phyloP scores from a whole-genome alignment of 83 land plant species.

The Picea abies region DNA sequence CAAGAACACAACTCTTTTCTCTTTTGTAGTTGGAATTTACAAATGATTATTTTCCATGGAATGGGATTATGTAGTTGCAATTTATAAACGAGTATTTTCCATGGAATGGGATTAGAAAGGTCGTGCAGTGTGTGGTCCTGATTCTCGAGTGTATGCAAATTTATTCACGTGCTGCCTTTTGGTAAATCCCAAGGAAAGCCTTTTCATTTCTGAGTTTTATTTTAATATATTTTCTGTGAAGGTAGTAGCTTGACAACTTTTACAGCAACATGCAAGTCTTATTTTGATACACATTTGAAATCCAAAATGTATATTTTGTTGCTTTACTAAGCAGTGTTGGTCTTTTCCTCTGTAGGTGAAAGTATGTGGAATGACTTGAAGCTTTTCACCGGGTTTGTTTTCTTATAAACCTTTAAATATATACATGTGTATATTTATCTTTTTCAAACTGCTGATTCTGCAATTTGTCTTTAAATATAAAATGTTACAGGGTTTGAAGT shows the following conservation, averaged over 20 bases:
- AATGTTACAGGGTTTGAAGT: neutral
- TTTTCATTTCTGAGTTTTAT: conserved; percentile 7
- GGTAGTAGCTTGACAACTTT: neutral
- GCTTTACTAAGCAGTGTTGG: neutral
- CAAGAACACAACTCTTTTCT: too few species aligned
- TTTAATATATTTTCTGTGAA: neutral
- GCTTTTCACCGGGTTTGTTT: conserved; percentile 56
- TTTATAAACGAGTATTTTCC: too few species aligned
- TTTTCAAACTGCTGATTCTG: neutral
- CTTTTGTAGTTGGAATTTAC: too few species aligned
- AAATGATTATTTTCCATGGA: too few species aligned
- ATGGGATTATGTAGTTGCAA: too few species aligned
- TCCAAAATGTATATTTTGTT: neutral
- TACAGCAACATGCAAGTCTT: neutral
- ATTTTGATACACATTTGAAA: neutral
- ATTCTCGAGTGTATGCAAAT: neutral
- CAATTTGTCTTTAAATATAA: neutral
- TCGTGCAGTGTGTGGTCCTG: too few species aligned
- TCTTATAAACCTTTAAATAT: neutral
- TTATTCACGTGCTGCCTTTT: neutral
- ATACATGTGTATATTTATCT: conserved; percentile 5
- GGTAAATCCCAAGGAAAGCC: neutral
- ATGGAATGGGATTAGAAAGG: too few species aligned
- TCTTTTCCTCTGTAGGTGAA: conserved; percentile 37
- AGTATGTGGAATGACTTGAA: conserved; percentile 65